A percentile compares a stretch with the other conserved stretches of the same genome.
These are phyloP conservation scores for Microcyclospora pomicola DNA, from an alignment of 2,329 filamentous ascomycete species.

Conservation along the genomic window DNA sequence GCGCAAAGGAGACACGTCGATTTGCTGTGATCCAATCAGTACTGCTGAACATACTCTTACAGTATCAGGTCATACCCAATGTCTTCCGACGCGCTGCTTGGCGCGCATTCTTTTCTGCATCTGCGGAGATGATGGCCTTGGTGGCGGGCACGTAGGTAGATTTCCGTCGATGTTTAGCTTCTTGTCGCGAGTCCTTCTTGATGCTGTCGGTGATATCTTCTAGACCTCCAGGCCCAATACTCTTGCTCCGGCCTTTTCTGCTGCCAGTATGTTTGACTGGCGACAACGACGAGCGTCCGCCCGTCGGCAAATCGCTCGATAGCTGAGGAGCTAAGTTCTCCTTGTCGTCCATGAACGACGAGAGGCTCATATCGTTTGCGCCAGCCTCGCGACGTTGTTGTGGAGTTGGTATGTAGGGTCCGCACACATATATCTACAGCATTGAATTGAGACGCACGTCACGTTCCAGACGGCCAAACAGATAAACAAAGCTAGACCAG, in stretches of 20 bases:
- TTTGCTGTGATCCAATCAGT: constrained; percentile 39
- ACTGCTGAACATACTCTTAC: neutral
- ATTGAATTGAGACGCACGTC: neutral
- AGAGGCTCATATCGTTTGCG: constrained; percentile 2
- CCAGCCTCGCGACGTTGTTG: neutral
- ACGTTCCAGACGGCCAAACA: too few species aligned
- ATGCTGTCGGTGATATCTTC: constrained; percentile 60
- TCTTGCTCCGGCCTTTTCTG: constrained; percentile 80
- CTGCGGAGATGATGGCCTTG: constrained; percentile 42
- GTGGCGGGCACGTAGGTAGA: constrained; percentile 37
- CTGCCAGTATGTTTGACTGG: constrained; percentile 19
- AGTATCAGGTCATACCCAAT: constrained; percentile 3
- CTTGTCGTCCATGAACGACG: constrained; percentile 15
- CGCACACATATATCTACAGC: neutral
- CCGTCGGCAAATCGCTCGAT: constrained; percentile 19
- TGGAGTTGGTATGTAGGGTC: neutral
- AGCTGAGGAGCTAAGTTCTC: constrained; percentile 22
- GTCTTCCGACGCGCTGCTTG: constrained; percentile 75
- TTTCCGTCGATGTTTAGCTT: constrained; percentile 22
- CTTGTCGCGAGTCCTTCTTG: constrained; percentile 14
- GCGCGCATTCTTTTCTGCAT: constrained; percentile 42
- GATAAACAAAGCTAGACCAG: too few species aligned
- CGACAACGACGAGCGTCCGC: constrained; percentile 6
- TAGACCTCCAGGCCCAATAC: constrained; percentile 80
- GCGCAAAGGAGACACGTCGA: constrained; percentile 88